Percentiles rank a stretch among this genome's conserved stretches.
Conservation (phyloP, 1,284 basidiomycete genomes). For the Chalciporus piperatoides region DNA sequence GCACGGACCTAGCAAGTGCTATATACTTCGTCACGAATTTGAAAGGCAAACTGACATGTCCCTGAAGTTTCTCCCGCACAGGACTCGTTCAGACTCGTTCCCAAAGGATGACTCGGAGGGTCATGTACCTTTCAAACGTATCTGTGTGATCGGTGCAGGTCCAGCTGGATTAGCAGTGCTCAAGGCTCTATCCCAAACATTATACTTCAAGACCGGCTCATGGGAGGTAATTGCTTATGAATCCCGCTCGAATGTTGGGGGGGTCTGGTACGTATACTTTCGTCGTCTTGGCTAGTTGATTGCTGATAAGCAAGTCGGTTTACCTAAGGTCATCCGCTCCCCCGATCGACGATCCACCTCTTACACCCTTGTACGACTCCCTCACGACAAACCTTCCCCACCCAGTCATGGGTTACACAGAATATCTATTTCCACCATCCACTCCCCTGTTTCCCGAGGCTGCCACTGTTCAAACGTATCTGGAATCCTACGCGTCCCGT, state of each 20-base stretch:
- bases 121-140: constrained; percentile 32
- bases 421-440: constrained; percentile 61
- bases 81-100: constrained; percentile 12
- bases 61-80: not conserved
- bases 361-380: constrained; percentile 70
- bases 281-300: not conserved
- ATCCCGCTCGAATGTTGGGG: constrained; percentile 60
- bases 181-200: constrained; percentile 56
- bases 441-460: constrained; percentile 67
- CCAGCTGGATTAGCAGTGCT: constrained; percentile 64
- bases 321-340: constrained; percentile 56
- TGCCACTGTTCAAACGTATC: constrained; percentile 53
- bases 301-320: not conserved
- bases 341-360: constrained; percentile 49
- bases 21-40: not conserved
- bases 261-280: constrained; percentile 56
- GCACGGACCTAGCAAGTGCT: not conserved
- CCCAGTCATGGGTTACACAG: constrained; percentile 64
- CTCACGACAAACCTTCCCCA: constrained; percentile 75
- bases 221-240: constrained; percentile 64
- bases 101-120: constrained; percentile 6
- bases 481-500: constrained; percentile 54
- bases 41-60: not conserved
- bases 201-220: constrained; percentile 49
- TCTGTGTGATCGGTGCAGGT: constrained; percentile 69